phyloP scores from a whole-genome alignment of 2,329 filamentous ascomycete genomes.

The Sporothrix pseudoabietina region DNA sequence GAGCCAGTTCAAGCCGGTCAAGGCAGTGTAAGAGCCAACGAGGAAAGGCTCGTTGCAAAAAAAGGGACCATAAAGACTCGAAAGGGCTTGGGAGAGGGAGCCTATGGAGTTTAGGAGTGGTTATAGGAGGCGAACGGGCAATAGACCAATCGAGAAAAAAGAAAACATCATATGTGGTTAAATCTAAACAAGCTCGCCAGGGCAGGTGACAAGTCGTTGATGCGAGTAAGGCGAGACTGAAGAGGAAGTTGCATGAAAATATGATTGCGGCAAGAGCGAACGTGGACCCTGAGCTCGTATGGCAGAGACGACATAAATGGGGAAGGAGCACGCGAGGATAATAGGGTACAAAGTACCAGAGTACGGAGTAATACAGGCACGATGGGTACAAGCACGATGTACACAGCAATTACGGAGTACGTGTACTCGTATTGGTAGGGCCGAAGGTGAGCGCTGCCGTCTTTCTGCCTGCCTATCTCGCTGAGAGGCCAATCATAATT shows the following conservation, averaged over 20 bases:
- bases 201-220: neutral
- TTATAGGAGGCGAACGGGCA: conserved; percentile 7
- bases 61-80: neutral
- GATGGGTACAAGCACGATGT: neutral
- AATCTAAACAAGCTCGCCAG: neutral
- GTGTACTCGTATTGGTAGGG: neutral
- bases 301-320: too few relatives aligned
- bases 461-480: neutral
- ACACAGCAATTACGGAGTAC: neutral
- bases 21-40: neutral
- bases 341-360: neutral
- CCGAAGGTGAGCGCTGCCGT: neutral
- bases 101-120: neutral
- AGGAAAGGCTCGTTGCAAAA: neutral
- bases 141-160: conserved; percentile 18
- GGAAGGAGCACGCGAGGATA: conserved; percentile 8
- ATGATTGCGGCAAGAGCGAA: neutral
- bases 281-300: neutral
- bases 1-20: neutral
- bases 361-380: neutral
- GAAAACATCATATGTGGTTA: neutral
- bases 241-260: neutral
- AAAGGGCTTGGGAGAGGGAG: neutral
- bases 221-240: neutral
- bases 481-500: conserved; percentile 11